Percentiles rank a stretch among this genome's conserved stretches.
phyloP scores from a whole-genome alignment of 495 filamentous ascomycete species.

The Trichoderma virens region DNA sequence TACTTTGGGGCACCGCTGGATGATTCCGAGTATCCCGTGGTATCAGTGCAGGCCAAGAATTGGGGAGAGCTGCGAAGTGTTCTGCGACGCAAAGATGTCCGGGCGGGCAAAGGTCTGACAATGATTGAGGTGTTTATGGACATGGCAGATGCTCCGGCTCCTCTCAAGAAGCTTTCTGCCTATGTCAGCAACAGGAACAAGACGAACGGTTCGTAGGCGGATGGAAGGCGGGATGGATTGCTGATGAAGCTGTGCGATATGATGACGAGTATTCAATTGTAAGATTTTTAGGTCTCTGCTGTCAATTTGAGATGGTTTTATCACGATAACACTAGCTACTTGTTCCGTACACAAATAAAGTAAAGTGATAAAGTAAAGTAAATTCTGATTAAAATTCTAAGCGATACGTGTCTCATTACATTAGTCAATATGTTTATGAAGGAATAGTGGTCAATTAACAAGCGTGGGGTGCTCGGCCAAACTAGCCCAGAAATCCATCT shows the following conservation, averaged over 20 bases:
- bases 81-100: conserved; percentile 41
- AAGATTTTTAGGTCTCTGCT: too few species aligned
- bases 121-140: conserved; percentile 5
- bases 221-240: too few species aligned
- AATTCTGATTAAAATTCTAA: too few species aligned
- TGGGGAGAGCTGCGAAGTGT: conserved; percentile 53
- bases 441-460: background rate
- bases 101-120: background rate
- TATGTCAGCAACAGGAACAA: background rate
- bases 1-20: conserved; percentile 49
- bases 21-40: conserved; percentile 20
- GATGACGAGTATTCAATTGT: too few species aligned
- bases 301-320: too few species aligned
- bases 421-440: too few species aligned
- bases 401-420: too few species aligned
- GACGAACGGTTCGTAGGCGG: background rate
- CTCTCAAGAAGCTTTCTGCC: background rate
- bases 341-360: too few species aligned
- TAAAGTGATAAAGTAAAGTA: too few species aligned
- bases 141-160: conserved; percentile 17
- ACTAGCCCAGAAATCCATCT: conserved; percentile 1
- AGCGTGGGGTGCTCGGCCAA: background rate
- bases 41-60: conserved; percentile 54
- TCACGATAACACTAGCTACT: too few species aligned
- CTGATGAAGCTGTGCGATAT: too few species aligned